These are phyloP conservation scores for Zygosaccharomyces rouxii DNA, from an alignment of 805 yeast genomes.

Conservation along the genomic window DNA sequence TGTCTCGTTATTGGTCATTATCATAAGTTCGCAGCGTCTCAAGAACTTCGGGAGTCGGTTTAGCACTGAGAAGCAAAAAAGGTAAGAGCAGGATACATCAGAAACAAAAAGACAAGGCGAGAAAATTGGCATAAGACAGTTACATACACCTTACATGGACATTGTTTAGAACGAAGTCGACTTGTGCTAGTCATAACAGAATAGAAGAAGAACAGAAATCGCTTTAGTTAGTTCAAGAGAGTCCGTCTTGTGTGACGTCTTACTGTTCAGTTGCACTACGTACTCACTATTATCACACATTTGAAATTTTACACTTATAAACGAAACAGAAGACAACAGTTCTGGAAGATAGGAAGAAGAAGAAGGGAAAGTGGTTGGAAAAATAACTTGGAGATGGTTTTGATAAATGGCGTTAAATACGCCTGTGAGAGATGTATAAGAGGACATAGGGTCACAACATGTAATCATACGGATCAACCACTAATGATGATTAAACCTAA, in stretches of 20 bases:
- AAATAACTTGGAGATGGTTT: constrained; percentile 56
- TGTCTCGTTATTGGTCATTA: no score
- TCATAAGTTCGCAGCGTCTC: no score
- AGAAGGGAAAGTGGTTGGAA: background rate
- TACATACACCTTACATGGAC: no score
- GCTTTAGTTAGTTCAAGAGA: background rate
- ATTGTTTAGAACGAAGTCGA: background rate
- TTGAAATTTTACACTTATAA: background rate
- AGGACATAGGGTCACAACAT: constrained; percentile 93
- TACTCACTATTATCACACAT: background rate
- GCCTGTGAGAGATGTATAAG: constrained; percentile 96
- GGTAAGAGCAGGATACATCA: background rate
- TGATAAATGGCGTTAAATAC: constrained; percentile 87
- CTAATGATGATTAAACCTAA: constrained; percentile 91
- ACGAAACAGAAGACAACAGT: background rate
- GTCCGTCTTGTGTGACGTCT: constrained; percentile 16
- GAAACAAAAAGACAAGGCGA: background rate
- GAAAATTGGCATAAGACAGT: no score
- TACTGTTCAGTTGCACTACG: constrained; percentile 46
- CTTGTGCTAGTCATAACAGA: background rate
- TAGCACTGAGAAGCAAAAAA: background rate
- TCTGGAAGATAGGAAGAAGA: background rate
- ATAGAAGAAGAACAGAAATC: no score
- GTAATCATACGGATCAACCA: constrained; percentile 89
- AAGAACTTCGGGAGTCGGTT: no score